These are phyloP conservation scores for Falciphora oryzae DNA, from an alignment of 2,329 filamentous ascomycete genomes.

Conservation along the genomic window DNA sequence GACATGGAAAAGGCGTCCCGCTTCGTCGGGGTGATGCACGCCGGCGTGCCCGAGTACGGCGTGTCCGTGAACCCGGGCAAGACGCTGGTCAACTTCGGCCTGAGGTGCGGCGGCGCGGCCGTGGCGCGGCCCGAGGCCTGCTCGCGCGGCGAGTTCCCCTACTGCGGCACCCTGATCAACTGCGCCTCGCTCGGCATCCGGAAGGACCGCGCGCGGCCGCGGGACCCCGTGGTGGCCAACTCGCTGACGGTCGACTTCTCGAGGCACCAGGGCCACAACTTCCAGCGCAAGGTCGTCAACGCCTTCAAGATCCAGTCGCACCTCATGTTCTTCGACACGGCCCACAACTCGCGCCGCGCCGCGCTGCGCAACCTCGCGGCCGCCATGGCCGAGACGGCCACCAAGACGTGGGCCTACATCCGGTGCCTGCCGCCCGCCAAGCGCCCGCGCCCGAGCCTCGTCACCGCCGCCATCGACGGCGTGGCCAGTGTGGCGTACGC, in stretches of 20 bases:
- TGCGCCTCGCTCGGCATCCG: conserved; percentile 67
- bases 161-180: conserved; percentile 78
- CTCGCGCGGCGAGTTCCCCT: conserved; percentile 59
- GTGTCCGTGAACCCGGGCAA: conserved; percentile 72
- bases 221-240: conserved; percentile 51
- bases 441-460: conserved; percentile 52
- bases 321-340: conserved; percentile 74
- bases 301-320: conserved; percentile 82
- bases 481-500: conserved; percentile 59
- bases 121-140: conserved; percentile 41
- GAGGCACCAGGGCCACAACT: conserved; percentile 66
- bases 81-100: conserved; percentile 78
- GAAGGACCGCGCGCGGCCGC: conserved; percentile 56
- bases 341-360: conserved; percentile 64
- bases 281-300: conserved; percentile 72
- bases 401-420: conserved; percentile 63
- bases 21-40: conserved; percentile 78
- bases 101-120: conserved; percentile 45
- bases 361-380: conserved; percentile 69
- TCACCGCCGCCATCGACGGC: conserved; percentile 62
- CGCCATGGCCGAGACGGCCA: conserved; percentile 72
- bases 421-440: conserved; percentile 50
- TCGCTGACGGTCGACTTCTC: conserved; percentile 74
- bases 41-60: conserved; percentile 72
- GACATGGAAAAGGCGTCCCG: conserved; percentile 57